Base-by-base conservation (phyloP, 345 rosid species). In the Eucalyptus dawsonii region DNA sequence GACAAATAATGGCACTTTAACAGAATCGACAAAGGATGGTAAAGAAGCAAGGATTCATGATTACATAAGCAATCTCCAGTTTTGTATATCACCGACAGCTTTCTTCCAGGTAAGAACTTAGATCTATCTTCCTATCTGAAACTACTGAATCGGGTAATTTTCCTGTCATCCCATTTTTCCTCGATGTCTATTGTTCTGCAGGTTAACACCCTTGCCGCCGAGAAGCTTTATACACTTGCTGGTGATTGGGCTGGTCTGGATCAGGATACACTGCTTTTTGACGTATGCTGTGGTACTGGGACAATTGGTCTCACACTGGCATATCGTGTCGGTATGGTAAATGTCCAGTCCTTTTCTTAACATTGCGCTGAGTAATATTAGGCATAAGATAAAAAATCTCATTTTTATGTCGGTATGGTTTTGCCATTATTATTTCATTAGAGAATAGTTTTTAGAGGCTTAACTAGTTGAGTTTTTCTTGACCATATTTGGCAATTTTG, bases 241-340 rank as follows among this genome's bases (percentile, higher is more conserved):
- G 99, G 99, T 86, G 97, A 98, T 89, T 98, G 99, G 98, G 99
- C 99, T 92, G 95, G 91, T 89, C 92, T 98, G 91, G 95, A 95
- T 91, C 96, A 96, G 29, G 97, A 96, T 91, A 98, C 98, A 53
- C 91, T 98, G 90, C 93, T 98, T 12, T 98, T 98, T 89, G 99
- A 98, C 90, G 90, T 98, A 88, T 98, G 99, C 91, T 98, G 99
- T 91, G 99, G 99, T 87, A 98, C 99, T 49, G 98, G 99, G 89
- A 97, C 98, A 42, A 98, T 98, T 45, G 99, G 99, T 67, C 97
- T 98, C 72, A 98, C 99, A 6, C 90, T 96, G 65, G 99, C 99
- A 5, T 96, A 95, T 92, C 97, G 94, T 89, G 99, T 98, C 90
- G 99, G 99, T 83, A 95, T 95, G 99, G 99, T 97, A 95, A 93